A percentile compares a stretch with the other conserved stretches of the same genome.
Conservation (phyloP, 2,329 filamentous ascomycete species). For the Blastomyces parvus region DNA sequence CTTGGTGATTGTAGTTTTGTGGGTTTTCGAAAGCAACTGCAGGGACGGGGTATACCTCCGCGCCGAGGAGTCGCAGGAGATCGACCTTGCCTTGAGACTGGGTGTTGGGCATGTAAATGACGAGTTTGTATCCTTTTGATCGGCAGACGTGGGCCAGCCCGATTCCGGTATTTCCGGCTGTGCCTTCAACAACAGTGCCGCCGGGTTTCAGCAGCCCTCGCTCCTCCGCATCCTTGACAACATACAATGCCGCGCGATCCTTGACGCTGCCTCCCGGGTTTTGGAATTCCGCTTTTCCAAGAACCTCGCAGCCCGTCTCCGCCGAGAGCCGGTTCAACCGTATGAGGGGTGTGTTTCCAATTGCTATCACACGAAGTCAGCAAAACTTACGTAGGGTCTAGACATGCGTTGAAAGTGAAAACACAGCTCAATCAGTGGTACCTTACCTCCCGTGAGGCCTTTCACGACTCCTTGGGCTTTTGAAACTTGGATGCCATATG, state of each 20-base stretch:
- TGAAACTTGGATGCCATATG: conserved; percentile 62
- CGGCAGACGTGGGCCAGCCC: conserved; percentile 94
- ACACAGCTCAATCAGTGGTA: background rate
- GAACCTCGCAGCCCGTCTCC: conserved; percentile 83
- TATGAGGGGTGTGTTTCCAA: conserved; percentile 94
- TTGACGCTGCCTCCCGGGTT: conserved; percentile 96
- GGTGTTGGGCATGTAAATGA: conserved; percentile 99
- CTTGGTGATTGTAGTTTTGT: conserved; percentile 97
- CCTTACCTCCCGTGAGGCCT: conserved; percentile 69
- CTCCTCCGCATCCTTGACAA: conserved; percentile 89
- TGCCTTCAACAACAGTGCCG: conserved; percentile 93
- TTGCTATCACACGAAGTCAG: conserved; percentile 49
- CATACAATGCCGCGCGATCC: conserved; percentile 88
- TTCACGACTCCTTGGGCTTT: conserved; percentile 69
- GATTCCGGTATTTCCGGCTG: conserved; percentile 95
- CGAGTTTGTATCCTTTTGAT: conserved; percentile 80
- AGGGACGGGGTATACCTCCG: conserved; percentile 91
- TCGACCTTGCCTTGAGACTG: conserved; percentile 98
- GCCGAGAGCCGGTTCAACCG: conserved; percentile 78
- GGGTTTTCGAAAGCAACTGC: conserved; percentile 93
- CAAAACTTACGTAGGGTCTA: background rate
- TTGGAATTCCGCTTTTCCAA: conserved; percentile 97
- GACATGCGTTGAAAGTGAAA: background rate
- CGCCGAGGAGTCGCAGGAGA: conserved; percentile 77
- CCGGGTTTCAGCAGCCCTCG: conserved; percentile 70